Evolutionary conservation across 2,329 filamentous ascomycete genomes (phyloP).

Genomic region (Colletotrichum chrysophilum): DNA sequence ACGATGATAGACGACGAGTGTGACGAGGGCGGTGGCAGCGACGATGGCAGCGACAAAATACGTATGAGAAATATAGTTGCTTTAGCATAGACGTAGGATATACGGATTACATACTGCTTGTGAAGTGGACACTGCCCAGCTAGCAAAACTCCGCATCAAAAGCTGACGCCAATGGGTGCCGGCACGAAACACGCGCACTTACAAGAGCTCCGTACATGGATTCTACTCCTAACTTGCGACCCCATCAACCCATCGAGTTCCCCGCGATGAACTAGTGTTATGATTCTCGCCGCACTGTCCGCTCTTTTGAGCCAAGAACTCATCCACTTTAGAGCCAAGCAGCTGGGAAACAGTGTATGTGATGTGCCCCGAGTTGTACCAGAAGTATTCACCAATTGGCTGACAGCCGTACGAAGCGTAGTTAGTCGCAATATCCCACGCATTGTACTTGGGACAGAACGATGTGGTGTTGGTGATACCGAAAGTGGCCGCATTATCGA

Average conservation of each 20-base stretch:
- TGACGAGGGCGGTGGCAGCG: too few species aligned
- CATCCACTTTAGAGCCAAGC: neutral
- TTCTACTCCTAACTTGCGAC: neutral
- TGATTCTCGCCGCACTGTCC: neutral
- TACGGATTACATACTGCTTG: fast-evolving
- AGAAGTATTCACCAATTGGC: constrained; percentile 34
- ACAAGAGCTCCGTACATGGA: neutral
- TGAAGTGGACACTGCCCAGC: fast-evolving
- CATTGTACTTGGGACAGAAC: constrained; percentile 29
- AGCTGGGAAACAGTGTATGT: neutral
- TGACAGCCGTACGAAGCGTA: constrained; percentile 30
- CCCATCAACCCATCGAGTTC: neutral
- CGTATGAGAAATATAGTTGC: too few species aligned
- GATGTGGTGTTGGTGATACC: constrained; percentile 32
- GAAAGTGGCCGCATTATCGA: constrained; percentile 30
- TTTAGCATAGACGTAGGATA: too few species aligned
- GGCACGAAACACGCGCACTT: neutral
- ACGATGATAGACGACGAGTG: too few species aligned
- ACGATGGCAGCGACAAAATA: too few species aligned
- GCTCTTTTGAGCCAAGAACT: neutral
- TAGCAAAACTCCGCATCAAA: too few species aligned
- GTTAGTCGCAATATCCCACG: constrained; percentile 27
- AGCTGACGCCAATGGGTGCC: fast-evolving
- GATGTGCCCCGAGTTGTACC: constrained; percentile 34
- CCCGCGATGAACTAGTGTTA: neutral